phyloP scores from a whole-genome alignment of 1,284 basidiomycete genomes.

The Leccinum glutinopallens region DNA sequence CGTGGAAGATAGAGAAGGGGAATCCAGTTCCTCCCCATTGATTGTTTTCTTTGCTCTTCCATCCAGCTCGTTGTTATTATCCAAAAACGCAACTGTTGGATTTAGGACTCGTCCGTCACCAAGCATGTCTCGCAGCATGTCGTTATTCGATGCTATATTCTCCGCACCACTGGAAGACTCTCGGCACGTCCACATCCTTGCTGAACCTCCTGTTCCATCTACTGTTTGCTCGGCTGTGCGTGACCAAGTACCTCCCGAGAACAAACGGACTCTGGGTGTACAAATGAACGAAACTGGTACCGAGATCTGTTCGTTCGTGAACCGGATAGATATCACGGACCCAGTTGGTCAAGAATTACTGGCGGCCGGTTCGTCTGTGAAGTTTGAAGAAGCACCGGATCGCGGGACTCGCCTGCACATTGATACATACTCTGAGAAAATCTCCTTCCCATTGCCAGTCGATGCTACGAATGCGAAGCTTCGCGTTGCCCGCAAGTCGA shows the following conservation, averaged over 20 bases:
- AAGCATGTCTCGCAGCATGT: not conserved
- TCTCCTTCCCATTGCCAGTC: conserved; percentile 38
- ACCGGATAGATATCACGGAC: conserved; percentile 28
- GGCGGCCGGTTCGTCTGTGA: conserved; percentile 23
- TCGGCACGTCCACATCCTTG: conserved; percentile 38
- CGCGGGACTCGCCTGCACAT: conserved; percentile 19
- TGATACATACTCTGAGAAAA: conserved; percentile 20
- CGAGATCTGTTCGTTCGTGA: conserved; percentile 24
- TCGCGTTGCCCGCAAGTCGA: conserved; percentile 53
- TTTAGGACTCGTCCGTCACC: conserved; percentile 36
- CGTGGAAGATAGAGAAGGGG: conserved; percentile 38
- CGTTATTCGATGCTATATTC: conserved; percentile 32
- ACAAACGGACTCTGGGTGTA: conserved; percentile 11
- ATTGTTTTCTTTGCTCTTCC: conserved; percentile 43
- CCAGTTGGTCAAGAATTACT: conserved; percentile 23
- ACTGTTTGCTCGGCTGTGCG: not conserved
- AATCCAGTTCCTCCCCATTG: conserved; percentile 38
- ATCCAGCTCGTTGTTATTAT: conserved; percentile 36
- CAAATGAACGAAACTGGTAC: conserved; percentile 20
- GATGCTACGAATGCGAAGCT: conserved; percentile 37
- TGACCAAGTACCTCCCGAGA: not conserved
- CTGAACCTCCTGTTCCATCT: conserved; percentile 15
- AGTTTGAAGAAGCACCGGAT: conserved; percentile 18
- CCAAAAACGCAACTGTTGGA: conserved; percentile 27
- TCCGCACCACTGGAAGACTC: conserved; percentile 34